Conservation (phyloP, 1,284 basidiomycete species). For the Cryptococcus sp. region DNA sequence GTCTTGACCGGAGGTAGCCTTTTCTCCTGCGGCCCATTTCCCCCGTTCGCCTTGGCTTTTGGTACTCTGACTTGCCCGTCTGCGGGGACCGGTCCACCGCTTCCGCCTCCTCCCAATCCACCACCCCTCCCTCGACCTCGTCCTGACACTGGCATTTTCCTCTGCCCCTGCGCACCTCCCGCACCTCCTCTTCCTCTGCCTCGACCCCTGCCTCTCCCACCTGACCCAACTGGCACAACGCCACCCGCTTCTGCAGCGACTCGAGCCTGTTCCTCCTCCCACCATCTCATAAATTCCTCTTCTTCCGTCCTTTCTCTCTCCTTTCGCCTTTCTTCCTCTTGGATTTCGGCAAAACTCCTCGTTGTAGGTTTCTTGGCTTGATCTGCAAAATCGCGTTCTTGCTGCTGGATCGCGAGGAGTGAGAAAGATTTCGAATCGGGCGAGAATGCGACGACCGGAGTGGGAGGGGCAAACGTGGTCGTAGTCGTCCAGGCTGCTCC, state of each 20-base stretch:
- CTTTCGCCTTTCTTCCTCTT: conserved; percentile 61
- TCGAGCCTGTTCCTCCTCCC: conserved; percentile 71
- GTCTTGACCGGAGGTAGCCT: too few species aligned
- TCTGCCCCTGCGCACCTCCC: conserved; percentile 2
- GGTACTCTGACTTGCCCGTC: too few species aligned
- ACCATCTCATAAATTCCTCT: conserved; percentile 76
- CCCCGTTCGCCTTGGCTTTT: too few species aligned
- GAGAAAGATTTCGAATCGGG: conserved; percentile 52
- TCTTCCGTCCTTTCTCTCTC: conserved; percentile 55
- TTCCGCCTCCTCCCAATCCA: conserved; percentile 3
- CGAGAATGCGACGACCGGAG: conserved; percentile 24
- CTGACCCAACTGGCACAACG: conserved; percentile 2
- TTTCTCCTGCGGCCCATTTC: too few species aligned
- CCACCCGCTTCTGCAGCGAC: conserved; percentile 33
- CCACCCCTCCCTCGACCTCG: conserved; percentile 11
- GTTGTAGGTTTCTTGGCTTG: conserved; percentile 50
- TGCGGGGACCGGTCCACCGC: too few species aligned
- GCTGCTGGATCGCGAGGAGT: conserved; percentile 73
- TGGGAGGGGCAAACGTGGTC: conserved; percentile 39
- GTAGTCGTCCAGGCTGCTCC: conserved; percentile 25
- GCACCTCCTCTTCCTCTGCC: conserved; percentile 6
- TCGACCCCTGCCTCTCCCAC: conserved; percentile 4
- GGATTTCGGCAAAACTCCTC: conserved; percentile 70
- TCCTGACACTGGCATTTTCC: conserved; percentile 3
- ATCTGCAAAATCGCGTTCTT: conserved; percentile 58